Evolutionary conservation across 345 rosid species (phyloP).

Genomic region (Carallia pectinifolia): DNA sequence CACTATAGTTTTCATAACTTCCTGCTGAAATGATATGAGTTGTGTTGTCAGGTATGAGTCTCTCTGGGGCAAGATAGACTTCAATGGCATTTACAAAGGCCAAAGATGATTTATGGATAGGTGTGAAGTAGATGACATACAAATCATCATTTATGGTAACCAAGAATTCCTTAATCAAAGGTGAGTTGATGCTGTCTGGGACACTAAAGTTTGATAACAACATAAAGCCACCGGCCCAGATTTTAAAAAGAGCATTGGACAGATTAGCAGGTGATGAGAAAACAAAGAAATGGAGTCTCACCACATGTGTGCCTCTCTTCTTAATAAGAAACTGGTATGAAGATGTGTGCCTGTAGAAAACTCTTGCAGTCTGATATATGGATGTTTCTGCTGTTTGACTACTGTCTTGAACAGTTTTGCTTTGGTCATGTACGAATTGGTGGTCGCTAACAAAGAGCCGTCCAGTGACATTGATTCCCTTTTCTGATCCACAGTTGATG

Average conservation of each 20-base stretch:
- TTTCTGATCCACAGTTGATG: conserved; percentile 16
- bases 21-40: neutral
- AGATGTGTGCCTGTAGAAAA: conserved; percentile 7
- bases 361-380: conserved; percentile 23
- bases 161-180: conserved; percentile 12
- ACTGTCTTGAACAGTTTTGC: conserved; percentile 4
- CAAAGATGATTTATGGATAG: conserved; percentile 28
- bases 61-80: conserved; percentile 38
- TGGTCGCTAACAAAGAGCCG: neutral
- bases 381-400: neutral
- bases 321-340: neutral
- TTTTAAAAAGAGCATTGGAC: conserved; percentile 11
- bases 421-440: neutral
- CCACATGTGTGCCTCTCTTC: conserved; percentile 4
- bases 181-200: neutral
- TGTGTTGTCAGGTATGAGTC: conserved; percentile 19
- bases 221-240: conserved; percentile 3
- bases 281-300: conserved; percentile 23
- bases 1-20: neutral
- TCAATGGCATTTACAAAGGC: conserved; percentile 67
- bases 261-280: conserved; percentile 3
- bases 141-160: neutral
- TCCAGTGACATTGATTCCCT: too few relatives aligned
- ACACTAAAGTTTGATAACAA: conserved; percentile 11
- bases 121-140: conserved; percentile 12